Percentiles rank a stretch among this genome's conserved stretches.
phyloP scores from a whole-genome alignment of 2,329 filamentous ascomycete species.

The Trichoderma sp. region DNA sequence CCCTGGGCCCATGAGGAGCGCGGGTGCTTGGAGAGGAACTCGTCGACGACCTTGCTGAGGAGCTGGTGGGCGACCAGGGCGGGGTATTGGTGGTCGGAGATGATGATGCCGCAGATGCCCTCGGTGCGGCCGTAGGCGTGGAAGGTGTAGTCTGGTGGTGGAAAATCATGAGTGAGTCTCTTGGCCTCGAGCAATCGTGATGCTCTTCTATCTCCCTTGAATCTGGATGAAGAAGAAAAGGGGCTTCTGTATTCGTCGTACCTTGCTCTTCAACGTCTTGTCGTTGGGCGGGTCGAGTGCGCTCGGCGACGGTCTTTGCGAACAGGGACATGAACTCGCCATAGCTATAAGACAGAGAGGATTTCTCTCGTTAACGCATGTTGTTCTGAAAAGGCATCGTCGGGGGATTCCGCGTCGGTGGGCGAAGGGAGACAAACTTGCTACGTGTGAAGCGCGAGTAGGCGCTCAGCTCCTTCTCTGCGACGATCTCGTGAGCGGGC shows the following conservation, averaged over 20 bases:
- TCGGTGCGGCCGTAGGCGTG: constrained; percentile 76
- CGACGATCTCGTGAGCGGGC: constrained; percentile 74
- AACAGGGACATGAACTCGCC: constrained; percentile 79
- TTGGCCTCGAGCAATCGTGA: background rate
- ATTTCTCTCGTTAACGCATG: background rate
- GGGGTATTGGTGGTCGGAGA: constrained; percentile 75
- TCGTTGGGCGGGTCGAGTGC: constrained; percentile 76
- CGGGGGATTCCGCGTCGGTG: background rate
- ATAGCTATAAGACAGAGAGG: constrained; percentile 39
- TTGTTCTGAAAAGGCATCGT: background rate
- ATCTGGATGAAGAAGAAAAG: background rate
- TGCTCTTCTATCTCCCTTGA: background rate
- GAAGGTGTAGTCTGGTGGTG: constrained; percentile 63
- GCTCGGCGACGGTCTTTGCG: constrained; percentile 82
- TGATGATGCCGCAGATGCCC: constrained; percentile 75
- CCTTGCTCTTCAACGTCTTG: constrained; percentile 84
- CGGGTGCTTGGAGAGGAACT: constrained; percentile 78
- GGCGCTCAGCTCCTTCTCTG: constrained; percentile 74
- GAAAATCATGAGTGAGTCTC: background rate
- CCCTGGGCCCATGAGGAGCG: constrained; percentile 64
- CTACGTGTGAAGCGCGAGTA: constrained; percentile 79
- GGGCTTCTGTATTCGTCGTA: constrained; percentile 40
- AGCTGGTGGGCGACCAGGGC: constrained; percentile 81
- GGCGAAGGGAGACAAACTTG: constrained; percentile 52
- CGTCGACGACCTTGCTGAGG: constrained; percentile 82